Evolutionary conservation across 2,329 filamentous ascomycete species (phyloP).

Genomic region (Penicillium sp.): DNA sequence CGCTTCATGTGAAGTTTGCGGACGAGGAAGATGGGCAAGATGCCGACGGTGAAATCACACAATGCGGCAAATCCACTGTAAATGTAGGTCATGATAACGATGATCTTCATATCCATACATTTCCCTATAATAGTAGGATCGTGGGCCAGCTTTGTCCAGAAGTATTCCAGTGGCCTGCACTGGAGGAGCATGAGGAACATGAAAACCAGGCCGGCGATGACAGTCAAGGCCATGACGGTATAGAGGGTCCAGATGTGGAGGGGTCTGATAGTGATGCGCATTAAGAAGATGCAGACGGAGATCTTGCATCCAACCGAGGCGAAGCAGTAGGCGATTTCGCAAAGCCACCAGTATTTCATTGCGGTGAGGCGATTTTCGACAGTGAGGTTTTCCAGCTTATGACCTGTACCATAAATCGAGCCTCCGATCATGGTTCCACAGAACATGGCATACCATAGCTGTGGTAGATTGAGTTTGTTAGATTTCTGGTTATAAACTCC

Average conservation of each 20-base stretch:
- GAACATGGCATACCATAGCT: conserved; percentile 33
- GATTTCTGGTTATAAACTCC: background rate
- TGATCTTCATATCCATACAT: conserved; percentile 44
- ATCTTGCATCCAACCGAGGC: conserved; percentile 51
- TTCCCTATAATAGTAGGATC: conserved; percentile 35
- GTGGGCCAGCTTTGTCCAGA: conserved; percentile 45
- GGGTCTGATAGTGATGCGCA: conserved; percentile 50
- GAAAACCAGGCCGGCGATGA: conserved; percentile 49
- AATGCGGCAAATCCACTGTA: conserved; percentile 35
- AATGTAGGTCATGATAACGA: conserved; percentile 37
- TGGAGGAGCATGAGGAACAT: conserved; percentile 57
- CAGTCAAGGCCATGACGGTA: conserved; percentile 46
- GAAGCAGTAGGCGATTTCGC: conserved; percentile 53
- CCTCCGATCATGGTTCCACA: conserved; percentile 34
- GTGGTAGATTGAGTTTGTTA: background rate
- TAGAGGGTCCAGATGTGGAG: conserved; percentile 51
- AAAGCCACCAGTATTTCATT: conserved; percentile 51
- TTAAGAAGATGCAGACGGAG: conserved; percentile 54
- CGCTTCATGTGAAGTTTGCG: conserved; percentile 56
- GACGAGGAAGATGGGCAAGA: conserved; percentile 56
- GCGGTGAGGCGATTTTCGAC: conserved; percentile 23
- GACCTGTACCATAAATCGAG: conserved; percentile 32
- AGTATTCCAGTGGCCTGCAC: conserved; percentile 52
- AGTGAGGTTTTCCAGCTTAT: conserved; percentile 19
- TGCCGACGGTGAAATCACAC: conserved; percentile 54